These are phyloP conservation scores for Macrolepiota albuminosa DNA, from an alignment of 768 basidiomycete genomes.

Conservation along the genomic window DNA sequence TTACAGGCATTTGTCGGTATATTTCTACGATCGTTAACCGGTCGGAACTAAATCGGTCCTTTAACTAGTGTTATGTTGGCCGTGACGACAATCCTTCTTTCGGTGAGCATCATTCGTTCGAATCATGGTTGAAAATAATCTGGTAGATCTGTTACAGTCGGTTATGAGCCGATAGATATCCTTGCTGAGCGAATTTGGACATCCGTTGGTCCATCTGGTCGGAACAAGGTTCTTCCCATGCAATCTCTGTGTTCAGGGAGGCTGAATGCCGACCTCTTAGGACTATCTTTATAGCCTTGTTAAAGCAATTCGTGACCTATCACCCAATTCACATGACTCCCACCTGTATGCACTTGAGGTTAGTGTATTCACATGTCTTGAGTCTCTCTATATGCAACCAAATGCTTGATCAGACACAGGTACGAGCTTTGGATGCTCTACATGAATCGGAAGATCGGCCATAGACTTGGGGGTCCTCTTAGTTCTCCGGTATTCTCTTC, in stretches of 20 bases:
- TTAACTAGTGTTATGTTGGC: constrained; percentile 76
- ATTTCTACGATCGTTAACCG: not conserved
- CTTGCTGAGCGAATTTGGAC: constrained; percentile 69
- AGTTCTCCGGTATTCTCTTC: too few species aligned
- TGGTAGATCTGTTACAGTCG: constrained; percentile 45
- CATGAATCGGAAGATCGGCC: not conserved
- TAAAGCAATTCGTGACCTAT: constrained; percentile 65
- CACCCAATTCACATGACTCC: constrained; percentile 68
- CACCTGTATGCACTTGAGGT: constrained; percentile 80
- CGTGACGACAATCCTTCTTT: constrained; percentile 86
- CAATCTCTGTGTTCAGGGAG: not conserved
- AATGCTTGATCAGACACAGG: constrained; percentile 7
- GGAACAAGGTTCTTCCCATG: constrained; percentile 67
- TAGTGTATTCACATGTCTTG: constrained; percentile 9
- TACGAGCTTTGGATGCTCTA: constrained; percentile 16
- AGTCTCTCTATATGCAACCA: not conserved
- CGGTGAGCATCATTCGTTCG: constrained; percentile 37
- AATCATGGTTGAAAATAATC: not conserved
- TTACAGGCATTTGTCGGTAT: constrained; percentile 47
- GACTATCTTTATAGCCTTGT: constrained; percentile 85
- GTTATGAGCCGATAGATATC: constrained; percentile 68
- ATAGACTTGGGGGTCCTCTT: not conserved
- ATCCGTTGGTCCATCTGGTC: constrained; percentile 82
- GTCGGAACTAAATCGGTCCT: not conserved
- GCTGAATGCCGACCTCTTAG: constrained; percentile 29